Base-by-base conservation (phyloP, 441 rosid species). In the Jatropha multifida region DNA sequence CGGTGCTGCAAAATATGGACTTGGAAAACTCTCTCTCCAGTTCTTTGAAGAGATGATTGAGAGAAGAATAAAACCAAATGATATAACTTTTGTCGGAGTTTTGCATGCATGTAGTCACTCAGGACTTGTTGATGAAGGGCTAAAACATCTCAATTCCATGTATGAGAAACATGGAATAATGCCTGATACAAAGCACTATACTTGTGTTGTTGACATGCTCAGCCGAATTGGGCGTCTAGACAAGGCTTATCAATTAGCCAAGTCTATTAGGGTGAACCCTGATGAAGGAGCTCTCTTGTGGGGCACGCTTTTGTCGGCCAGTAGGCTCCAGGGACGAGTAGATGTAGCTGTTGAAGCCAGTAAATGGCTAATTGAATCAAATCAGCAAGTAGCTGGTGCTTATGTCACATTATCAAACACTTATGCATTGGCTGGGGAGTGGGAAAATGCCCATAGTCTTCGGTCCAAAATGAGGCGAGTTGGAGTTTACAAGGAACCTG, bases 31-130 rank as follows among this genome's bases (percentile, higher is more conserved):
- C 12, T 85, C 96, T 4, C 63, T 90, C n/a, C 71, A 83, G 37
- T 85, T 92, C 46, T 90, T 94, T 9, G 68, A 87, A 40, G 92
- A 88, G 80, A 94, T 94, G 96, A 82, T 82, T 51, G 72, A 11
- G 40, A 87, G 73, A 79, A 73, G 88, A 71, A 74, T 94, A 79
- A 85, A 78, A 72, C 98, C 98, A 17, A 94, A 88, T 32, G 85
- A 87, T 74, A 88, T 94, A 63, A 92, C 96, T 5, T 85, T 90
- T 71, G 73, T 94, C 8, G 93, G 90, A 2, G 80, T 92, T 20
- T 73, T 92, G 82, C 85, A 92, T 68, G 94, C 96, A 40, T 94
- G 97, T 77, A 82, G 98, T 84, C 97, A 90, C 81, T 86, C 97
- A 0, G 96, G 96, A 66, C 85, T 94, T 8, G 83, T 90, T 1